Conservation (phyloP, 495 filamentous ascomycete species). For the Aspergillus steynii region DNA sequence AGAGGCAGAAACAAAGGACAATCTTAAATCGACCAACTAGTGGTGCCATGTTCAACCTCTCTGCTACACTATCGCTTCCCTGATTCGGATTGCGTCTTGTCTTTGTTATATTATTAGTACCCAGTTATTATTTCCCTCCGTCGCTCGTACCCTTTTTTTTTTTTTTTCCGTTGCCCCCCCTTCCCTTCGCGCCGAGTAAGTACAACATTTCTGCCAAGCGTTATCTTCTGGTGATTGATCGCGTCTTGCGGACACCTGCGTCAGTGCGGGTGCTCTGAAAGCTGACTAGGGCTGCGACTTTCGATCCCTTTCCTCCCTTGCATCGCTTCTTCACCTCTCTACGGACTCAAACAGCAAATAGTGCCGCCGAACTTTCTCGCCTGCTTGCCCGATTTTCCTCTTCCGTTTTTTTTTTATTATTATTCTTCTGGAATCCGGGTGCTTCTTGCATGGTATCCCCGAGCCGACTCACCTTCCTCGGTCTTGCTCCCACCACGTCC, state of each 20-base stretch:
- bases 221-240: conserved; percentile 25
- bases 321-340: conserved; percentile 24
- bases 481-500: conserved; percentile 13
- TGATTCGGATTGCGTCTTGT: conserved; percentile 16
- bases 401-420: conserved; percentile 18
- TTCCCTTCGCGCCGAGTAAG: conserved; percentile 16
- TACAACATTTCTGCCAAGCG: conserved; percentile 33
- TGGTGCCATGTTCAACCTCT: conserved; percentile 30
- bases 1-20: neutral
- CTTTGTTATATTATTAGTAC: conserved; percentile 10
- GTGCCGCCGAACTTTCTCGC: conserved; percentile 15
- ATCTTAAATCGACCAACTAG: conserved; percentile 14
- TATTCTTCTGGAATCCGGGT: conserved; percentile 15
- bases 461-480: conserved; percentile 25
- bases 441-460: conserved; percentile 25
- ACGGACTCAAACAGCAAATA: conserved; percentile 19
- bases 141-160: conserved; percentile 3
- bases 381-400: conserved; percentile 22
- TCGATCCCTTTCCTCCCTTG: conserved; percentile 37
- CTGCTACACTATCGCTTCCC: conserved; percentile 20
- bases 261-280: conserved; percentile 23
- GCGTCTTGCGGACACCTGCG: conserved; percentile 36
- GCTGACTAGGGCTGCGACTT: conserved; percentile 32
- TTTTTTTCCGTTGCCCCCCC: neutral
- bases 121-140: conserved; percentile 7